Conservation (phyloP, 1,139 yeast genomes). For the Hemisphaericaspora lyxosophila region DNA sequence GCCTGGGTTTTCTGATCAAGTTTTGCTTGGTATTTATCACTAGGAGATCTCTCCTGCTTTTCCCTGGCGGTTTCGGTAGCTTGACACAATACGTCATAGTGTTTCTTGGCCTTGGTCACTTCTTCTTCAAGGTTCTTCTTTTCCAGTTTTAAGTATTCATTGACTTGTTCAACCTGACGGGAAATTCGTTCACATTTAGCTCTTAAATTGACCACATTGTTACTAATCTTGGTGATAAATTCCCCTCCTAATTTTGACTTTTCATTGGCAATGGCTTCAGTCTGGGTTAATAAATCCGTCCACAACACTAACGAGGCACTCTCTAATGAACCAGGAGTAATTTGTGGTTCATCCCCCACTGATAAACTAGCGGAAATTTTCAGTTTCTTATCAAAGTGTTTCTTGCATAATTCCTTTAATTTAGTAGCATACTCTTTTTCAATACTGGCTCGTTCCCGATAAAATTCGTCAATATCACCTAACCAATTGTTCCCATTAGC, state of each 20-base stretch:
- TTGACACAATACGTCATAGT: constrained; percentile 78
- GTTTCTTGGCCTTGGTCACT: constrained; percentile 67
- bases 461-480: constrained; percentile 76
- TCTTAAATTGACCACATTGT: constrained; percentile 58
- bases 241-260: constrained; percentile 62
- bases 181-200: constrained; percentile 54
- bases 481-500: constrained; percentile 73
- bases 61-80: constrained; percentile 78
- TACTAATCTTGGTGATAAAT: constrained; percentile 59
- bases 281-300: constrained; percentile 84
- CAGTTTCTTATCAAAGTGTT: constrained; percentile 76
- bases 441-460: constrained; percentile 74
- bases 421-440: constrained; percentile 82
- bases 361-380: constrained; percentile 64
- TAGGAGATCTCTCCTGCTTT: constrained; percentile 59
- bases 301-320: constrained; percentile 92
- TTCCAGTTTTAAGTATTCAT: constrained; percentile 56
- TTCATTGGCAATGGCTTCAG: constrained; percentile 78
- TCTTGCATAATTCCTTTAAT: constrained; percentile 62
- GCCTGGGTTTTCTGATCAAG: constrained; percentile 64
- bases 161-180: constrained; percentile 56
- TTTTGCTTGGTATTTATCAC: constrained; percentile 60
- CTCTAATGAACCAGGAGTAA: constrained; percentile 95
- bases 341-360: constrained; percentile 88
- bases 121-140: constrained; percentile 64